A percentile compares a stretch with the other conserved stretches of the same genome.
These are phyloP conservation scores for Xerocomellus chrysenteron DNA, from an alignment of 768 basidiomycete genomes.

Conservation along the genomic window DNA sequence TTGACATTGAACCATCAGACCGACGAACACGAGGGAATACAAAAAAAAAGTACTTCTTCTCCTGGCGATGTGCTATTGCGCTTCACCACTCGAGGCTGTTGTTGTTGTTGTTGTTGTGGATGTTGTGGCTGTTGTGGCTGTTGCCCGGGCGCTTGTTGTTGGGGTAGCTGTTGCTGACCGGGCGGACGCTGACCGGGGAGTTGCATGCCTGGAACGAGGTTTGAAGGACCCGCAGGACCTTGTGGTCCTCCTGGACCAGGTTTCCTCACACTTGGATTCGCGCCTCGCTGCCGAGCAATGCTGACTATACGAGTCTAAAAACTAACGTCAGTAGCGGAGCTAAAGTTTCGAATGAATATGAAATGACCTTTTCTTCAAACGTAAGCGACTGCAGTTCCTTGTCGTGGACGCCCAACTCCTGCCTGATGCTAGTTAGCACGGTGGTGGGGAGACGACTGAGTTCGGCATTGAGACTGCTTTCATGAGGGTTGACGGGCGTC, in stretches of 20 bases:
- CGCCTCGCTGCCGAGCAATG: constrained; percentile 24
- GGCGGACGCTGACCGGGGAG: constrained; percentile 42
- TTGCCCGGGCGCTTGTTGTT: constrained; percentile 30
- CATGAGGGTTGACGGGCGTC: constrained; percentile 34
- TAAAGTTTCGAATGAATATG: not conserved
- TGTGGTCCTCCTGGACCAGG: constrained; percentile 30
- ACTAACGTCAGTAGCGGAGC: constrained; percentile 13
- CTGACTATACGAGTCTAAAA: constrained; percentile 38
- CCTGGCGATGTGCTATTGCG: constrained; percentile 62
- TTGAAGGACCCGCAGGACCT: constrained; percentile 28
- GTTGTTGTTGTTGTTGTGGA: constrained; percentile 27
- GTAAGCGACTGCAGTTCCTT: constrained; percentile 47
- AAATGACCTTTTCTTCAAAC: constrained; percentile 59
- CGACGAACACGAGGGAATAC: not conserved
- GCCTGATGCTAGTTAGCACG: constrained; percentile 36
- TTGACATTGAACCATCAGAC: constrained; percentile 1
- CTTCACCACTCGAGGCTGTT: constrained; percentile 38
- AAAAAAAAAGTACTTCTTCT: constrained; percentile 47
- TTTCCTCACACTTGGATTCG: constrained; percentile 20
- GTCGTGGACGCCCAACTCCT: constrained; percentile 43
- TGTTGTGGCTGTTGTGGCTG: constrained; percentile 10
- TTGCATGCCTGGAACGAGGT: constrained; percentile 34
- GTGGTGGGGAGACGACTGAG: constrained; percentile 39
- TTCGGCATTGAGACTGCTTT: constrained; percentile 39
- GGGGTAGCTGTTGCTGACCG: constrained; percentile 27